phyloP scores from a whole-genome alignment of 2,329 filamentous ascomycete species.

The Apiospora phragmitis region DNA sequence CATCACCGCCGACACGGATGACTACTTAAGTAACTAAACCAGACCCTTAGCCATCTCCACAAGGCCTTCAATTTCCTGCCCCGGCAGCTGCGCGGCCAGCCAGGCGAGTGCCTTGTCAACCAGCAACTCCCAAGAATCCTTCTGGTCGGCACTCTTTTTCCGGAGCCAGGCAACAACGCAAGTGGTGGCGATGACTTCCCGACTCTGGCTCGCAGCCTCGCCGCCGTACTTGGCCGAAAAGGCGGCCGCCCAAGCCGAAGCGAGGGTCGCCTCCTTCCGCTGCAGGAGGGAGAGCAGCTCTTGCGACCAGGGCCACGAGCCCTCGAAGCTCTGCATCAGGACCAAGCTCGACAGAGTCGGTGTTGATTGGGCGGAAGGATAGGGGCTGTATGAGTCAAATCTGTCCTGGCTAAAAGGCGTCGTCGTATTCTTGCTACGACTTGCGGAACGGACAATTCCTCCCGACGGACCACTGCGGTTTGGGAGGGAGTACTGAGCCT shows the following conservation, averaged over 20 bases:
- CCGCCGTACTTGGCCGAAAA: conserved; percentile 14
- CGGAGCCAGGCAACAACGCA: conserved; percentile 52
- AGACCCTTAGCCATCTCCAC: neutral
- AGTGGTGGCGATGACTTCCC: conserved; percentile 30
- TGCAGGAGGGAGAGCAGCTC: conserved; percentile 31
- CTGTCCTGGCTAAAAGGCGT: no score
- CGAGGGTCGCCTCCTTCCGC: conserved; percentile 18
- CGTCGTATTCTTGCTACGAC: no score
- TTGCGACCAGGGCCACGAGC: conserved; percentile 46
- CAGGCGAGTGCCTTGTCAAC: conserved; percentile 59
- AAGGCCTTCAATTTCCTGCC: neutral
- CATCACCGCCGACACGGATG: no score
- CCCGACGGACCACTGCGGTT: no score
- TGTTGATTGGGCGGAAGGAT: no score
- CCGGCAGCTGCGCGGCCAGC: conserved; percentile 31
- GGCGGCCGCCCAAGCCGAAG: conserved; percentile 9
- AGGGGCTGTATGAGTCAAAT: no score
- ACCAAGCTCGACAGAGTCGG: conserved; percentile 40
- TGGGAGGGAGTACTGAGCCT: no score
- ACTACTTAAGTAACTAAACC: neutral
- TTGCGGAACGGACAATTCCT: no score
- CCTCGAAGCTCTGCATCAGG: conserved; percentile 55
- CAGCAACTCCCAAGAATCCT: conserved; percentile 65
- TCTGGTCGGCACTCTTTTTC: conserved; percentile 40
- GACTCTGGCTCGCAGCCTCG: conserved; percentile 27